These are phyloP conservation scores for Aspergillus floridensis DNA, from an alignment of 2,329 filamentous ascomycete species.

Conservation along the genomic window DNA sequence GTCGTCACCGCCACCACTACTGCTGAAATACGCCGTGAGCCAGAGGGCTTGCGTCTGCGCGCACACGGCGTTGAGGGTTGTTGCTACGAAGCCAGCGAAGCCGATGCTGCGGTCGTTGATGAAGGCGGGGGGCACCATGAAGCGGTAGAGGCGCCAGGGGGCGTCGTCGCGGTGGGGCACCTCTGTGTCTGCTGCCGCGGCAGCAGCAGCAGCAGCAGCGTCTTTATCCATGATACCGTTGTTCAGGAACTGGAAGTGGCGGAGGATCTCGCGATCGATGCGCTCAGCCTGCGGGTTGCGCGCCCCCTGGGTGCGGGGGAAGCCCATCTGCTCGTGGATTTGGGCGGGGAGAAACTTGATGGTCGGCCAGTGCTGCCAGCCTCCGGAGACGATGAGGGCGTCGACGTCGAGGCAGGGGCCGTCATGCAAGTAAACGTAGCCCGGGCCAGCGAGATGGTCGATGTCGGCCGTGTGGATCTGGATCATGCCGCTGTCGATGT, in stretches of 20 bases:
- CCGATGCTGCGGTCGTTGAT: slow-evolving; percentile 1
- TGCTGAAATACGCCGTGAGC: slow-evolving; percentile 6
- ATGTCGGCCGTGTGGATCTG: slow-evolving; percentile 54
- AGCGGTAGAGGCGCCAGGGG: slow-evolving; percentile 6
- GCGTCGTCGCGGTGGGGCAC: not conserved
- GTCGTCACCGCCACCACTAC: not conserved
- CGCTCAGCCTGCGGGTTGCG: not conserved
- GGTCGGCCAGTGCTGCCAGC: slow-evolving; percentile 39
- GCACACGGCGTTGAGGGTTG: slow-evolving; percentile 1
- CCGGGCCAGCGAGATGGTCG: slow-evolving; percentile 37
- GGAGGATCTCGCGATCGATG: not conserved
- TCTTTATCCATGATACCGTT: not conserved
- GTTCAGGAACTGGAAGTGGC: not conserved
- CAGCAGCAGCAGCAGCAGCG: not conserved
- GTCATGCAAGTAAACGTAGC: slow-evolving; percentile 45
- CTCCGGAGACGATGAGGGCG: slow-evolving; percentile 52
- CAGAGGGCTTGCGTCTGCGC: slow-evolving; percentile 10
- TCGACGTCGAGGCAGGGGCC: slow-evolving; percentile 46
- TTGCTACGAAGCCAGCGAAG: slow-evolving; percentile 5
- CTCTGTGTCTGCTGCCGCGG: not conserved
- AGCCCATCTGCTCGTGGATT: not conserved
- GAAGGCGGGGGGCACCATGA: not conserved
- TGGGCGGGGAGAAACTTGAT: slow-evolving; percentile 13
- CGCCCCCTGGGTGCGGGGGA: not conserved
- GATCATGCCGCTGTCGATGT: slow-evolving; percentile 51